Conservation (phyloP, 2,329 filamentous ascomycete species). For the Lachnellula suecica region DNA sequence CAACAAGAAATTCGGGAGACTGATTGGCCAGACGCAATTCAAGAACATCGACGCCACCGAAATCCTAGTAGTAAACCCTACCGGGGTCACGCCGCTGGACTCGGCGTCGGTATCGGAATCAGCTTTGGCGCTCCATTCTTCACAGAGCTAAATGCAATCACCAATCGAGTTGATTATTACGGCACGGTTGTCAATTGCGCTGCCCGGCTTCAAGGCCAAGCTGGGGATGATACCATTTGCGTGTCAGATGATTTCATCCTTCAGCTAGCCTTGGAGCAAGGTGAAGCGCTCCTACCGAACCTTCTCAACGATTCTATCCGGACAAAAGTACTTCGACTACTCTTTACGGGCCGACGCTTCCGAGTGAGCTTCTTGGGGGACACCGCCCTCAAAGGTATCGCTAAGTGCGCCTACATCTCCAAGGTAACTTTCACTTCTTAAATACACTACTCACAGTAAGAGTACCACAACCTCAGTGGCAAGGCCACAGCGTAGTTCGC, state of each 20-base stretch:
- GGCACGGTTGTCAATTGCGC: slow-evolving; percentile 5
- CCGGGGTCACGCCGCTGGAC: too few relatives aligned
- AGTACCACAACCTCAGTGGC: too few relatives aligned
- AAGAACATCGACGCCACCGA: neutral
- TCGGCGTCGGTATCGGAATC: slow-evolving; percentile 10
- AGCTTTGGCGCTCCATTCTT: slow-evolving; percentile 3
- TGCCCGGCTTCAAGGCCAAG: slow-evolving; percentile 4
- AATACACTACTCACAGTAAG: too few relatives aligned
- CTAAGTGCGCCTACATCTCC: too few relatives aligned
- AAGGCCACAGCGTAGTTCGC: too few relatives aligned
- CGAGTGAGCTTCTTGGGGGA: neutral
- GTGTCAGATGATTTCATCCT: slow-evolving; percentile 10
- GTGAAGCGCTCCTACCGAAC: neutral
- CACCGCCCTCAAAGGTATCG: too few relatives aligned
- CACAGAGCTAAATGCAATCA: neutral
- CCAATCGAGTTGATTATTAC: slow-evolving; percentile 7
- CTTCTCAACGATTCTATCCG: neutral
- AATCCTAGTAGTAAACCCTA: neutral
- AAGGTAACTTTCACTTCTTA: too few relatives aligned
- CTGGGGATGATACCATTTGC: slow-evolving; percentile 5
- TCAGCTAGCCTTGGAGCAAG: neutral
- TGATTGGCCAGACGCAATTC: neutral
- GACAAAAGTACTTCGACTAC: neutral
- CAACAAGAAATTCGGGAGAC: neutral
- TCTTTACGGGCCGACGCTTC: neutral